Evolutionary conservation across 202 grass and related monocot genomes (phyloP), one percentile per base, ranked within the genome.

Genomic region (Schoenoplectus triqueter): DNA sequence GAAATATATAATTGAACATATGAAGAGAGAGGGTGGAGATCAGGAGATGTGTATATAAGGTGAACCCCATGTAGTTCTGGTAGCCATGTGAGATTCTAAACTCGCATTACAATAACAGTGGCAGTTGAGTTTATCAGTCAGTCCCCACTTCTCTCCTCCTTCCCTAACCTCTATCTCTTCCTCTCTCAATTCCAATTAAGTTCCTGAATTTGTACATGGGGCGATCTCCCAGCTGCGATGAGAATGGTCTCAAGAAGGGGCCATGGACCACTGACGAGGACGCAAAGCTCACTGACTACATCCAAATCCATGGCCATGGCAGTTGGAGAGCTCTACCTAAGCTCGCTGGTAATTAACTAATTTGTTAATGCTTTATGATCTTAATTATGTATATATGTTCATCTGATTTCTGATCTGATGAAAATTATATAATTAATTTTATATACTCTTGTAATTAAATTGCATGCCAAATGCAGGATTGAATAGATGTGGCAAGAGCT

Each of bases 401-500:
- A 31, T 67, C 10, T 11, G 7, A 80, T 68, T 2, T 67, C 5
- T 13, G 31, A 31, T 39, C 31, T 82, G 20, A 21, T 68, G 80
- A n/a, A 2, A 69, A 46, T 7, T 1, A 9, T 70, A 65, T 65
- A 10, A 65, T 65, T 65, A 65, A 31, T 66, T 66, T 31, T 31
- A 31, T 31, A 59, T 66, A 6, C 21, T 62, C 6, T 61, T 7
- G 22, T 79, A 41, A 0, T 3, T 46, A 46, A 31, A 40, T 85
- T 52, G 22, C 31, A 31, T 13, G 65, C 5, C 31, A 31, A 31
- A 0, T 41, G 9, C 85, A 97, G 95, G 90, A n/a, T 88, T 97
- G 19, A 97, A 97, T 77, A 94, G 92, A 80, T 97, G 95, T 82
- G 95, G 95, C 73, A 97, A 97, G 91, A 97, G 95, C 70, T 97